A percentile compares a stretch with the other conserved stretches of the same genome.
These are phyloP conservation scores for Ensete ventricosum DNA, from an alignment of 176 grass and related monocot genomes.

Conservation along the genomic window DNA sequence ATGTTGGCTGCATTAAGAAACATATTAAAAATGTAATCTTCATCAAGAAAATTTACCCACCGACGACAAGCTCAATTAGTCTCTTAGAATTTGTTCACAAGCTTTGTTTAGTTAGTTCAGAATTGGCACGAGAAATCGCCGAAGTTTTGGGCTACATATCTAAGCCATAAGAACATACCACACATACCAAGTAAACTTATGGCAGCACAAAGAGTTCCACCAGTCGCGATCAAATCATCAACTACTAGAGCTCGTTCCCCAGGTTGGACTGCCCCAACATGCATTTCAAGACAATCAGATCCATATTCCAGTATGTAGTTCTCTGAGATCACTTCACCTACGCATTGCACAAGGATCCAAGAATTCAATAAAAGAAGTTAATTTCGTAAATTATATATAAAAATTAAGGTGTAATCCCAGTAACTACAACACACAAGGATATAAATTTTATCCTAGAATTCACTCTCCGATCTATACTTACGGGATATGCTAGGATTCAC, in stretches of 20 bases:
- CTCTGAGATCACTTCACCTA: constrained; percentile 28
- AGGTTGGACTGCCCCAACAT: constrained; percentile 17
- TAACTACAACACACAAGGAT: neutral
- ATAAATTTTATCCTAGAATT: neutral
- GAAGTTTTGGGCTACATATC: no score
- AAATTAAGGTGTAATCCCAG: neutral
- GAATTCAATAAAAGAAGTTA: neutral
- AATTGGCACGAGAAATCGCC: no score
- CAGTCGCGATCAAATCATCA: constrained; percentile 29
- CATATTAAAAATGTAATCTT: no score
- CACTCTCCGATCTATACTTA: neutral
- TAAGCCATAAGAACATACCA: neutral
- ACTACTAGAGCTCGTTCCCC: constrained; percentile 27
- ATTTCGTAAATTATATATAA: neutral
- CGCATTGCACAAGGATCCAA: neutral
- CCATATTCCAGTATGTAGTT: constrained; percentile 28
- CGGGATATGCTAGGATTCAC: no score
- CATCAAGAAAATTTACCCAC: no score
- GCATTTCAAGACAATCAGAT: constrained; percentile 27
- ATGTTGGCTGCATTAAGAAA: no score
- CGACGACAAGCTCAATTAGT: neutral
- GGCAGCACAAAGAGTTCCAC: constrained; percentile 33
- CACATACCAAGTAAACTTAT: constrained; percentile 25
- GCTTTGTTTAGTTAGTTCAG: neutral
- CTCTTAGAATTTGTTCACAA: neutral